Evolutionary conservation across 306 rosid genomes (phyloP).

Genomic region (Castanopsis chinensis): DNA sequence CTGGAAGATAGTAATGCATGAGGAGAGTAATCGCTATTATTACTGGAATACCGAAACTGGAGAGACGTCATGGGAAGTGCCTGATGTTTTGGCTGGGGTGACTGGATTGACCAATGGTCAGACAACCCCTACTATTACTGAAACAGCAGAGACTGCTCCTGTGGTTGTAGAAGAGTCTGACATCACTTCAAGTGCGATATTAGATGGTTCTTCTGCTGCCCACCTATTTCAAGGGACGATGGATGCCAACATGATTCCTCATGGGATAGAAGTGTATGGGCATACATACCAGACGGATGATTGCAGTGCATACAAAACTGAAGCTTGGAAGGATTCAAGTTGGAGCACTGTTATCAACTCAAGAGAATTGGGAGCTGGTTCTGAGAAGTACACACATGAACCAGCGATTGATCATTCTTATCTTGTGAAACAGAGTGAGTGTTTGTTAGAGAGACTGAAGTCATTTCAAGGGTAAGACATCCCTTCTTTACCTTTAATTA

Average conservation of each 20-base stretch:
- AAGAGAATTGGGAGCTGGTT: conserved; percentile 28
- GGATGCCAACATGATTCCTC: conserved; percentile 22
- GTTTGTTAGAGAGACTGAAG: conserved; percentile 65
- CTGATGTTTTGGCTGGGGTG: conserved; percentile 59
- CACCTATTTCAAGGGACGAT: conserved; percentile 27
- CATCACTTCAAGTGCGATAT: conserved; percentile 25
- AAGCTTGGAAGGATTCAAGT: conserved; percentile 25
- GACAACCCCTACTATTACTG: conserved; percentile 26
- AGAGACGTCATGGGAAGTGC: conserved; percentile 96
- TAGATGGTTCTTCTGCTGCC: conserved; percentile 35
- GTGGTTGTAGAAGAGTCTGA: conserved; percentile 30
- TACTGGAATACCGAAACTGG: conserved; percentile 96
- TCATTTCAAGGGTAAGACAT: conserved; percentile 56
- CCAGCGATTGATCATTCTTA: conserved; percentile 48
- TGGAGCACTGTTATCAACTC: conserved; percentile 34
- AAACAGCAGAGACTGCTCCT: conserved; percentile 30
- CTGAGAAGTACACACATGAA: conserved; percentile 25
- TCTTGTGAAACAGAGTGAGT: conserved; percentile 52
- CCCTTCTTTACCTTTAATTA: conserved; percentile 5
- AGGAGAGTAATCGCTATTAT: conserved; percentile 76
- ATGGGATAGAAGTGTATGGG: conserved; percentile 28
- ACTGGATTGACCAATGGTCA: conserved; percentile 42
- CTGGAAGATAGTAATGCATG: conserved; percentile 96
- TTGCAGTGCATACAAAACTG: conserved; percentile 34
- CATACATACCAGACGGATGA: conserved; percentile 46